Conservation (phyloP, 371 early-diverging fungal genomes). For the Mortierella polycephala region DNA sequence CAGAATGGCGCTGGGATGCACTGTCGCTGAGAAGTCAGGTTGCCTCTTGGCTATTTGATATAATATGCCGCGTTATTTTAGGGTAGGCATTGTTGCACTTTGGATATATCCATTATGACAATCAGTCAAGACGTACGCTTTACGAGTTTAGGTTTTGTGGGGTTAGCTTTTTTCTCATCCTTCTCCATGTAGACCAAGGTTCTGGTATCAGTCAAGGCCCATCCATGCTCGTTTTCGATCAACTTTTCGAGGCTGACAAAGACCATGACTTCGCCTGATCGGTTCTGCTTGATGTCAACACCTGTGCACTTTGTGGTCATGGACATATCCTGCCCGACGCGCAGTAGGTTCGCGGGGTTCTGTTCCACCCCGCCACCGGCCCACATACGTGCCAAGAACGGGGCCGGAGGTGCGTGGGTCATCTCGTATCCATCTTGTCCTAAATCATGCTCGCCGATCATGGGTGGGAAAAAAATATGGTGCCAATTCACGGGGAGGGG, state of each 20-base stretch:
- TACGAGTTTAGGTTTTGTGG: slow-evolving; percentile 37
- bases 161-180: slow-evolving; percentile 34
- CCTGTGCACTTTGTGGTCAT: slow-evolving; percentile 67
- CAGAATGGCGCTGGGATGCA: slow-evolving; percentile 74
- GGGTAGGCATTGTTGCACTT: no score
- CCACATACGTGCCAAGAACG: slow-evolving; percentile 87
- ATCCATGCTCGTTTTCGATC: slow-evolving; percentile 71
- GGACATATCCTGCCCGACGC: slow-evolving; percentile 67
- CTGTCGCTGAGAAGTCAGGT: slow-evolving; percentile 63
- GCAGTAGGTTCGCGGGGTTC: slow-evolving; percentile 65
- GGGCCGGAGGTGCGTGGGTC: slow-evolving; percentile 79
- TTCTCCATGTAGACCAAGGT: slow-evolving; percentile 75
- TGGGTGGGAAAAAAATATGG: slow-evolving; percentile 81
- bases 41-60: slow-evolving; percentile 55
- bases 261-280: slow-evolving; percentile 67
- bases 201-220: slow-evolving; percentile 75
- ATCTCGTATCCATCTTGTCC: slow-evolving; percentile 84
- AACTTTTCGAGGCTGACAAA: slow-evolving; percentile 75
- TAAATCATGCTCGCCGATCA: slow-evolving; percentile 70
- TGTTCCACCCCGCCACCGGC: slow-evolving; percentile 81
- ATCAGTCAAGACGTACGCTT: slow-evolving; percentile 28
- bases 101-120: background rate
- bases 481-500: slow-evolving; percentile 81
- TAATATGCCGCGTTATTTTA: background rate
- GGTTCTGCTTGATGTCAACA: slow-evolving; percentile 63